Conservation (phyloP, 2,329 filamentous ascomycete genomes). For the Claviceps fusiformis region DNA sequence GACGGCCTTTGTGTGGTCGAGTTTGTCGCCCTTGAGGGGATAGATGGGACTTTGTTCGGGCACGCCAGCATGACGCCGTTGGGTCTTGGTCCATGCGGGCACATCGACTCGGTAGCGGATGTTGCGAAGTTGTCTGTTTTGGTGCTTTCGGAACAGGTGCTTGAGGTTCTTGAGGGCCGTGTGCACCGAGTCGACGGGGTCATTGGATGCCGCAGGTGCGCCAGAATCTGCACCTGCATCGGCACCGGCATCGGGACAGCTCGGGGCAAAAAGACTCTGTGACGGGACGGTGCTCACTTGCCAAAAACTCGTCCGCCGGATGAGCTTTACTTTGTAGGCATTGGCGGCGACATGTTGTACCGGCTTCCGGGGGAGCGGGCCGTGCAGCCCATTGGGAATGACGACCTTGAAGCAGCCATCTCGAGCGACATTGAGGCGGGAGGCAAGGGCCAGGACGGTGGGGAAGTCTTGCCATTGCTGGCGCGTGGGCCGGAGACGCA, state of each 20-base stretch:
- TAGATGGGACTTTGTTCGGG: conserved; percentile 24
- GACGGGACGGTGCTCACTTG: conserved; percentile 21
- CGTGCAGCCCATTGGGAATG: conserved; percentile 18
- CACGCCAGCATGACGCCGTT: conserved; percentile 22
- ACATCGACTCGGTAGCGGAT: conserved; percentile 26
- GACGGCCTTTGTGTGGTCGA: conserved; percentile 23
- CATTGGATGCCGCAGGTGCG: conserved; percentile 6
- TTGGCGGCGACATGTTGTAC: conserved; percentile 19
- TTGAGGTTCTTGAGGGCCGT: conserved; percentile 17
- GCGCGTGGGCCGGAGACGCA: conserved; percentile 21
- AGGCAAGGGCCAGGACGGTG: conserved; percentile 20
- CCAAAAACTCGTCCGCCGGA: conserved; percentile 23
- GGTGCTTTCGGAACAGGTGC: conserved; percentile 22
- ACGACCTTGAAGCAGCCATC: conserved; percentile 27
- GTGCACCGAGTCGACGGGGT: conserved; percentile 12
- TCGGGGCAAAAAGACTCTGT: conserved; percentile 18
- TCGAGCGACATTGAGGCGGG: conserved; percentile 15
- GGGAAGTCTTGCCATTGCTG: conserved; percentile 25
- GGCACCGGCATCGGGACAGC: conserved; percentile 11
- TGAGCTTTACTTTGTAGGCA: conserved; percentile 22
- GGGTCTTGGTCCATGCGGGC: conserved; percentile 23
- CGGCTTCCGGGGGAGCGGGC: conserved; percentile 19
- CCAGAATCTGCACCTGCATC: conserved; percentile 1
- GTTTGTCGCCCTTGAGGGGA: conserved; percentile 22
- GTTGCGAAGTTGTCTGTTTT: conserved; percentile 22